These are phyloP conservation scores for Coemansia sp. DNA, from an alignment of 192 early-diverging fungal species.

Conservation along the genomic window DNA sequence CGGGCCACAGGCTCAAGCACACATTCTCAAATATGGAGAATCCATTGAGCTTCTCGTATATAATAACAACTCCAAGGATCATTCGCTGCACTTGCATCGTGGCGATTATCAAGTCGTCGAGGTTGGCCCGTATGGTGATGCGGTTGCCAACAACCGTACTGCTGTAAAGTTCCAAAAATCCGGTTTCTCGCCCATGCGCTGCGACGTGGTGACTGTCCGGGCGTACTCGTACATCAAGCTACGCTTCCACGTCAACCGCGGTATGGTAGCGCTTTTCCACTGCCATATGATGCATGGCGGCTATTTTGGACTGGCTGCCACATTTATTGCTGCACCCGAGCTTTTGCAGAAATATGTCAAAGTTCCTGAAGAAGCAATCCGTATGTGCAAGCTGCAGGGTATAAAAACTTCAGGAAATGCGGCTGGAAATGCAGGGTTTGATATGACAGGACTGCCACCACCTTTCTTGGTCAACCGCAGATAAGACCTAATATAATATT, in stretches of 20 bases:
- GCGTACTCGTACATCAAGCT: slow-evolving; percentile 8
- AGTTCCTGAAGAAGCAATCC: neutral
- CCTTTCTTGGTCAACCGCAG: neutral
- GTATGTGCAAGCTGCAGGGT: neutral
- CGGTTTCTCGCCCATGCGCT: slow-evolving; percentile 56
- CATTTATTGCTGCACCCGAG: slow-evolving; percentile 3
- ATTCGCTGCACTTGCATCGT: slow-evolving; percentile 15
- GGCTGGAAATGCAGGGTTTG: neutral
- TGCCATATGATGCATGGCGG: neutral
- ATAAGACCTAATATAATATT: neutral
- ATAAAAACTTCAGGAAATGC: neutral
- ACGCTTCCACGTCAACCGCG: neutral
- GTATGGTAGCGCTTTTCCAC: neutral
- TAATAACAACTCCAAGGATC: slow-evolving; percentile 9
- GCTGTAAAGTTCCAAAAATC: slow-evolving; percentile 29
- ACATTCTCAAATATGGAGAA: slow-evolving; percentile 1
- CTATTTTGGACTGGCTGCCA: neutral
- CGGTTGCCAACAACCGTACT: neutral
- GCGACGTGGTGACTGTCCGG: slow-evolving; percentile 11
- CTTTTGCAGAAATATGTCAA: neutral
- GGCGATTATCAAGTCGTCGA: slow-evolving; percentile 19
- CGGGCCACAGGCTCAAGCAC: slow-evolving; percentile 8
- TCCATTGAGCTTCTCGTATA: slow-evolving; percentile 3
- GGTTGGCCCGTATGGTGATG: slow-evolving; percentile 7
- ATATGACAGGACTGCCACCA: neutral